A percentile compares a stretch with the other conserved stretches of the same genome.
Conservation (phyloP, 2,329 filamentous ascomycete species). For the Botryotinia narcissicola region DNA sequence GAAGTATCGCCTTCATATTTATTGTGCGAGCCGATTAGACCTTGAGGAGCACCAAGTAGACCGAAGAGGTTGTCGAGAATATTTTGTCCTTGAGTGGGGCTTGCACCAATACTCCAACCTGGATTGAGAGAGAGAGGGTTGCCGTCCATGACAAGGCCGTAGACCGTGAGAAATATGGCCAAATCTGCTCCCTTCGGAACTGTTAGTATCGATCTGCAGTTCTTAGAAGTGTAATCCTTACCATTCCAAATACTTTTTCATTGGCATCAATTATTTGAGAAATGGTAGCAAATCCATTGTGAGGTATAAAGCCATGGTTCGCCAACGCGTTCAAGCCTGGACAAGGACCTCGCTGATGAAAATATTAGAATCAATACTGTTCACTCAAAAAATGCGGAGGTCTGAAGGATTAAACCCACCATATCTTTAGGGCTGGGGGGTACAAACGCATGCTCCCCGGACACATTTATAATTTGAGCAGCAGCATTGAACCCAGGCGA, state of each 20-base stretch:
- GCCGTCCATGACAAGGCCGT: slow-evolving; percentile 4
- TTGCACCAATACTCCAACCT: slow-evolving; percentile 3
- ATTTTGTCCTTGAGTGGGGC: not conserved
- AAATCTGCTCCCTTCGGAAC: slow-evolving; percentile 18
- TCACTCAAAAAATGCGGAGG: not conserved
- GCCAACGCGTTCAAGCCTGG: slow-evolving; percentile 44
- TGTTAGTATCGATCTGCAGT: slow-evolving; percentile 24
- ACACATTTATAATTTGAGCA: slow-evolving; percentile 21
- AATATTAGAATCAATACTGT: not conserved
- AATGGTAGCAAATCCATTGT: slow-evolving; percentile 36
- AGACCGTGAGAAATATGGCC: not conserved
- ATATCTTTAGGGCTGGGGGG: slow-evolving; percentile 6
- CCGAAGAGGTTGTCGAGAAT: slow-evolving; percentile 30
- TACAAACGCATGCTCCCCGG: slow-evolving; percentile 10
- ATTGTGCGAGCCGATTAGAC: slow-evolving; percentile 50
- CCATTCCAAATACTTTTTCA: slow-evolving; percentile 45
- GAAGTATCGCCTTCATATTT: slow-evolving; percentile 53
- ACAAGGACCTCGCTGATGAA: slow-evolving; percentile 31
- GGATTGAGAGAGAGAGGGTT: slow-evolving; percentile 7
- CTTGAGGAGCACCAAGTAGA: slow-evolving; percentile 42
- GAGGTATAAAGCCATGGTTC: slow-evolving; percentile 43
- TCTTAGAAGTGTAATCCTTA: not conserved
- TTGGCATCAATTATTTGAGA: not conserved
- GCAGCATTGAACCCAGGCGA: slow-evolving; percentile 21
- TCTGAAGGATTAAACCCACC: not conserved